A percentile compares a stretch with the other conserved stretches of the same genome.
Conservation (phyloP, 169 alveolate species). For the Eimeria acervulina region DNA sequence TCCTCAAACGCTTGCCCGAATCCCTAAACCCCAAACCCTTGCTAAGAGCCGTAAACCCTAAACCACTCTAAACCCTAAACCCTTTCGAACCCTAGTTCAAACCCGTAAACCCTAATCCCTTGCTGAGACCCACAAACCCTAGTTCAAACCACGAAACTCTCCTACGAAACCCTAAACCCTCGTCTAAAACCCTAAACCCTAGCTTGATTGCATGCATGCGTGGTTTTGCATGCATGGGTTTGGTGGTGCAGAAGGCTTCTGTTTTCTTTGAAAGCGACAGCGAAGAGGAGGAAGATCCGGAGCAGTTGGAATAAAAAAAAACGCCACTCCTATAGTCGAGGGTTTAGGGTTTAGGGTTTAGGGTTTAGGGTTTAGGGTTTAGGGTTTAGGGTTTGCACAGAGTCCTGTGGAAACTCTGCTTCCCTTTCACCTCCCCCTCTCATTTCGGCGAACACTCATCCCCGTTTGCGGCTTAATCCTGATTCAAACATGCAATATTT, state of each 20-base stretch:
- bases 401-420: background rate
- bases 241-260: background rate
- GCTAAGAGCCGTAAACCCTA: background rate
- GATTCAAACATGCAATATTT: background rate
- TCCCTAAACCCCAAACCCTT: background rate
- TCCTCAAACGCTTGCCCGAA: background rate
- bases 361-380: slow-evolving; percentile 33
- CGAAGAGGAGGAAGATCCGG: slow-evolving; percentile 15
- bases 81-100: background rate
- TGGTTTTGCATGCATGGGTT: background rate
- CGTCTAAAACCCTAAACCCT: background rate
- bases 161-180: too few relatives aligned
- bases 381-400: slow-evolving; percentile 21
- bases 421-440: background rate
- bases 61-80: background rate
- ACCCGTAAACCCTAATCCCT: background rate
- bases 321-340: background rate
- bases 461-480: slow-evolving; percentile 81
- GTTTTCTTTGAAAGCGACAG: slow-evolving; percentile 22
- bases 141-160: background rate
- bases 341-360: slow-evolving; percentile 26
- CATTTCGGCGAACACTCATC: background rate
- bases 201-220: too few relatives aligned
- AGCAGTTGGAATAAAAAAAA: background rate
- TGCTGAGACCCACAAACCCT: too few relatives aligned